Evolutionary conservation across 2,329 filamentous ascomycete species (phyloP).

Genomic region (Lachnellula cervina): DNA sequence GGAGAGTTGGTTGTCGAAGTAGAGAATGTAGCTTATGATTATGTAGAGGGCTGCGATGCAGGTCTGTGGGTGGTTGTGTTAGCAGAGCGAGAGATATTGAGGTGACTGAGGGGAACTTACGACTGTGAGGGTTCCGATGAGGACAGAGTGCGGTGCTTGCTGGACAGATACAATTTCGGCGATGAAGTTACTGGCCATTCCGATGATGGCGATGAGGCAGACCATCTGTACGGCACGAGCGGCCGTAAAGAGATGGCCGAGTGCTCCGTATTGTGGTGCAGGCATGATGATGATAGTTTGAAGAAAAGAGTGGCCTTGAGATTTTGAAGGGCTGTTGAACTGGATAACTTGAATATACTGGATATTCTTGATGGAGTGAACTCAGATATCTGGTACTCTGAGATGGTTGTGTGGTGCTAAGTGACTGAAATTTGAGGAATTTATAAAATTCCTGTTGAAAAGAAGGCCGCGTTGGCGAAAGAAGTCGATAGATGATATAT

Average conservation of each 20-base stretch:
- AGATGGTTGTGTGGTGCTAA: neutral
- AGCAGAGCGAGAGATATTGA: constrained; percentile 7
- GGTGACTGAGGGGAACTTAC: constrained; percentile 49
- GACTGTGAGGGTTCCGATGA: constrained; percentile 74
- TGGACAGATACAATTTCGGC: constrained; percentile 64
- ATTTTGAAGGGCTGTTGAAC: neutral
- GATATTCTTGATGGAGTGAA: neutral
- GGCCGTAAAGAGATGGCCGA: constrained; percentile 73
- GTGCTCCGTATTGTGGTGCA: constrained; percentile 47
- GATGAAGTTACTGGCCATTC: constrained; percentile 78
- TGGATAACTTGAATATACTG: neutral
- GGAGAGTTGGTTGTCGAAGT: constrained; percentile 70
- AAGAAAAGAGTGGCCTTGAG: neutral
- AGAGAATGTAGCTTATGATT: constrained; percentile 75
- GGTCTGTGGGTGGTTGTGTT: constrained; percentile 47
- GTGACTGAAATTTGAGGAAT: neutral
- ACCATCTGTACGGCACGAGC: constrained; percentile 67
- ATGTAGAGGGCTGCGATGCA: constrained; percentile 76
- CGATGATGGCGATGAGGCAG: constrained; percentile 71
- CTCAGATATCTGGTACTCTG: neutral
- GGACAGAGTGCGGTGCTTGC: constrained; percentile 62
- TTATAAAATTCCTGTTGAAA: neutral
- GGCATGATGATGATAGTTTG: constrained; percentile 6
- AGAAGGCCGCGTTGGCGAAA: constrained; percentile 12
- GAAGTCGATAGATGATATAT: constrained; percentile 6